phyloP scores from a whole-genome alignment of 768 basidiomycete species.

The Scleroderma citrinum region DNA sequence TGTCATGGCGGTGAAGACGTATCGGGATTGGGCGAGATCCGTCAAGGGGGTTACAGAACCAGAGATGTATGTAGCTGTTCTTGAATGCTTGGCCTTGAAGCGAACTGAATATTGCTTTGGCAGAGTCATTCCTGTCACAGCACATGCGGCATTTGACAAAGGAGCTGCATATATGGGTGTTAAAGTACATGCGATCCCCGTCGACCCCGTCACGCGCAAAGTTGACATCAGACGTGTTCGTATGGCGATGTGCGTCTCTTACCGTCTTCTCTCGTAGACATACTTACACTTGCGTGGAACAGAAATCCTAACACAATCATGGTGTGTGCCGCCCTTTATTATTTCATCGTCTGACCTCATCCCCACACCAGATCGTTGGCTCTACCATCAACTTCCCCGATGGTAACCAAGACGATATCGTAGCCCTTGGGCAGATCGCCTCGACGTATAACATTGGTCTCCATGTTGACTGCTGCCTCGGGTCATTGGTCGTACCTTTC shows the following conservation, averaged over 20 bases:
- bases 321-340: constrained; percentile 34
- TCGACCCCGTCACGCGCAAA: constrained; percentile 69
- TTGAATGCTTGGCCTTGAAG: neutral
- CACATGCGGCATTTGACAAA: constrained; percentile 95
- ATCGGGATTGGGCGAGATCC: constrained; percentile 85
- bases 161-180: constrained; percentile 82
- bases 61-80: constrained; percentile 64
- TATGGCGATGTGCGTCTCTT: constrained; percentile 73
- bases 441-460: constrained; percentile 70
- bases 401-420: constrained; percentile 83
- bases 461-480: constrained; percentile 94
- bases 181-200: constrained; percentile 84
- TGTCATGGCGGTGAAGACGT: constrained; percentile 90
- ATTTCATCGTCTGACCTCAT: neutral
- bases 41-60: constrained; percentile 87
- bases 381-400: constrained; percentile 85
- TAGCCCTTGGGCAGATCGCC: constrained; percentile 71
- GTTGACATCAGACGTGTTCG: constrained; percentile 72
- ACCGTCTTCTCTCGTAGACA: neutral
- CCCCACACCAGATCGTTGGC: constrained; percentile 58
- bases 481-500: constrained; percentile 92
- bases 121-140: constrained; percentile 79
- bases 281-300: constrained; percentile 1
- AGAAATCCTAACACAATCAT: constrained; percentile 89
- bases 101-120: neutral